These are phyloP conservation scores for Bidens hawaiensis DNA, from an alignment of 140 eudicot genomes.

Conservation along the genomic window DNA sequence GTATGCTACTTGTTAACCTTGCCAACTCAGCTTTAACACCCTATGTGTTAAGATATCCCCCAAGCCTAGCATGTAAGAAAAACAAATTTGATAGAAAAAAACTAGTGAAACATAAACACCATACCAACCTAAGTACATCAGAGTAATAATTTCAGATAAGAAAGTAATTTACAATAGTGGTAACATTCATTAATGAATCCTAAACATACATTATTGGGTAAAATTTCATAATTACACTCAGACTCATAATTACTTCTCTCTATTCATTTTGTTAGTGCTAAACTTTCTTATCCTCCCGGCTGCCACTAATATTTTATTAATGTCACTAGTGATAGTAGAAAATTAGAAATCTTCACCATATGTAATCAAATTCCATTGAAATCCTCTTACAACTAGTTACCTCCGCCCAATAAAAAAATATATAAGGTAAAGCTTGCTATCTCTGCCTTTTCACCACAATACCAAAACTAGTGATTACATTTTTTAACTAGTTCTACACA, in stretches of 20 bases:
- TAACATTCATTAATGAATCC: not conserved
- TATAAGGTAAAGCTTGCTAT: not conserved
- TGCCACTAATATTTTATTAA: not conserved
- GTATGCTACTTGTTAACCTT: too few species aligned
- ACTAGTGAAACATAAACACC: not conserved
- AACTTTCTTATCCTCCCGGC: slow-evolving; percentile 2
- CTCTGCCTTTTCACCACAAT: not conserved
- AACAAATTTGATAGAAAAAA: too few species aligned
- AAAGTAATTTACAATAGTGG: not conserved
- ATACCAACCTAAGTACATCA: not conserved
- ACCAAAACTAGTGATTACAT: not conserved
- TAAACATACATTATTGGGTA: not conserved
- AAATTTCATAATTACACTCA: not conserved
- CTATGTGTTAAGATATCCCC: too few species aligned
- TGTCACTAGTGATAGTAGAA: not conserved
- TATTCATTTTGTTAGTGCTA: slow-evolving; percentile 12
- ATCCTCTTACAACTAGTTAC: not conserved
- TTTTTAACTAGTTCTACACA: not conserved
- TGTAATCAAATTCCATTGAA: slow-evolving; percentile 5
- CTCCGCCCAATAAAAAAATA: not conserved
- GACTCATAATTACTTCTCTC: slow-evolving; percentile 12
- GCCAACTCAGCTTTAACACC: too few species aligned
- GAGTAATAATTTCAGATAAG: not conserved
- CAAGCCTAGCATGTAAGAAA: too few species aligned
- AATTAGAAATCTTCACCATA: not conserved